Evolutionary conservation across 768 basidiomycete species (phyloP).

Genomic region (Myochromella boudieri): DNA sequence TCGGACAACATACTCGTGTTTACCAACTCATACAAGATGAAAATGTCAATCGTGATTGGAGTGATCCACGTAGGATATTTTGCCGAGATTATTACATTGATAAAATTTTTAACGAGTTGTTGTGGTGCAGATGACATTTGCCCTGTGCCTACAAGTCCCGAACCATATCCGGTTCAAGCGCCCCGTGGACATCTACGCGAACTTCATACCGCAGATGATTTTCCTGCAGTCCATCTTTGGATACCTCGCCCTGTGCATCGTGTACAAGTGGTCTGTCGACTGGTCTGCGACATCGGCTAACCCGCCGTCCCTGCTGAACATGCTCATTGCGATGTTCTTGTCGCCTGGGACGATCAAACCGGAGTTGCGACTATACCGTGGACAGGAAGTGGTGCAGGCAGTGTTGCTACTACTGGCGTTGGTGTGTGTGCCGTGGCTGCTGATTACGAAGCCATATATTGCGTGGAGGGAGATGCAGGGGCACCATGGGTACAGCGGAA

Average conservation of each 20-base stretch:
- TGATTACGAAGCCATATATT: slow-evolving; percentile 90
- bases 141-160: slow-evolving; percentile 91
- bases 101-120: slow-evolving; percentile 11
- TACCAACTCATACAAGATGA: slow-evolving; percentile 99
- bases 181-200: slow-evolving; percentile 82
- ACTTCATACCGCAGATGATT: slow-evolving; percentile 96
- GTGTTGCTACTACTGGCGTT: slow-evolving; percentile 75
- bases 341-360: slow-evolving; percentile 79
- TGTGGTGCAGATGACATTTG: slow-evolving; percentile 97
- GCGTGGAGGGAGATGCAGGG: slow-evolving; percentile 89
- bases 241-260: slow-evolving; percentile 89
- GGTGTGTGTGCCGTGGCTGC: slow-evolving; percentile 94
- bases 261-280: slow-evolving; percentile 97
- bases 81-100: slow-evolving; percentile 8
- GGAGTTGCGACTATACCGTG: slow-evolving; percentile 73
- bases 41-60: slow-evolving; percentile 95
- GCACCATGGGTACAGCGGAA: slow-evolving; percentile 79
- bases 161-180: slow-evolving; percentile 96
- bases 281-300: slow-evolving; percentile 69
- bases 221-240: slow-evolving; percentile 99
- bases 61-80: slow-evolving; percentile 81
- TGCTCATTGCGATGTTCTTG: slow-evolving; percentile 97
- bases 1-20: slow-evolving; percentile 91
- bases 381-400: slow-evolving; percentile 84
- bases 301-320: slow-evolving; percentile 91